Evolutionary conservation across 306 rosid species (phyloP).

Genomic region (Clitoria ternatea): DNA sequence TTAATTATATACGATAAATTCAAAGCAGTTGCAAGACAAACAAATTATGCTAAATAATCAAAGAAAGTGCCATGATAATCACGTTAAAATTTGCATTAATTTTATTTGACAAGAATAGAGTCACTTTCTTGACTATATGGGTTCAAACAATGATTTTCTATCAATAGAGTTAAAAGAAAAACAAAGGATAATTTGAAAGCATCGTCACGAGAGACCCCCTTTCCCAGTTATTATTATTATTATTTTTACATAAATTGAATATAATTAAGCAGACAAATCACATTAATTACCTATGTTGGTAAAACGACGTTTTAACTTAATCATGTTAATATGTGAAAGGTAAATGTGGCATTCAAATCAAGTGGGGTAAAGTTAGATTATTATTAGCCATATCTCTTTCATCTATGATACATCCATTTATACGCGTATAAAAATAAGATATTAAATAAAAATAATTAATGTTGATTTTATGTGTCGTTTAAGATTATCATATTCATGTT

Average conservation of each 20-base stretch:
- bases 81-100: constrained; percentile 17
- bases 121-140: constrained; percentile 30
- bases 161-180: background rate
- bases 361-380: constrained; percentile 7
- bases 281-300: background rate
- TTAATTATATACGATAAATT: background rate
- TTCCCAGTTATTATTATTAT: no score
- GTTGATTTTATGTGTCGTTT: no score
- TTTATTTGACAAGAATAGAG: constrained; percentile 13
- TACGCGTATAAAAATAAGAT: no score
- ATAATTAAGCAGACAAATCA: background rate
- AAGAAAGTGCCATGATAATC: constrained; percentile 28
- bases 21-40: background rate
- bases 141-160: constrained; percentile 8
- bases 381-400: background rate
- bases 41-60: background rate
- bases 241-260: constrained; percentile 14
- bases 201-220: background rate
- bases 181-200: background rate
- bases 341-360: constrained; percentile 11
- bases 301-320: constrained; percentile 15
- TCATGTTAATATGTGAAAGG: constrained; percentile 2
- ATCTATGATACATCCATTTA: constrained; percentile 1
- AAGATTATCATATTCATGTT: no score
- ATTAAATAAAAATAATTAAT: no score